Conservation (phyloP, 331 rosid species). For the Saraca asoca region DNA sequence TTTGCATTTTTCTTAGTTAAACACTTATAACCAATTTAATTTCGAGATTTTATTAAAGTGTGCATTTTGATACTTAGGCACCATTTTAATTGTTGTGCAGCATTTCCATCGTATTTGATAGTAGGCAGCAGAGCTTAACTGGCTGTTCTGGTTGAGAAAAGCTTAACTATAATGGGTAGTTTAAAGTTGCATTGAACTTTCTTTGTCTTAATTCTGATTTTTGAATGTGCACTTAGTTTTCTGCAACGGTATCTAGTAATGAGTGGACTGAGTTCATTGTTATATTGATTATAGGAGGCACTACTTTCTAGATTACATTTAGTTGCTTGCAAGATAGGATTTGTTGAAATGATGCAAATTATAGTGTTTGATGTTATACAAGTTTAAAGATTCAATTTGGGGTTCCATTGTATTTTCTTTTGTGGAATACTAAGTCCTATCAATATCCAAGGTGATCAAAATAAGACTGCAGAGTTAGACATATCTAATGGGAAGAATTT, state of each 20-base stretch:
- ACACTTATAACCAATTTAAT: too few species aligned
- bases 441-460: constrained; percentile 25
- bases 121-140: constrained; percentile 60
- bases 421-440: constrained; percentile 42
- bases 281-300: background rate
- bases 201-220: background rate
- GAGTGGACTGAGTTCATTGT: background rate
- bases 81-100: constrained; percentile 36
- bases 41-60: background rate
- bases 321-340: background rate
- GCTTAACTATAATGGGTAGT: constrained; percentile 34
- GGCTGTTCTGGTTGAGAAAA: constrained; percentile 52
- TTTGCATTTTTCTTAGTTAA: background rate
- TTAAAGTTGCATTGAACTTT: background rate
- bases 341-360: constrained; percentile 8
- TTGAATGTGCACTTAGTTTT: background rate
- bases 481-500: constrained; percentile 25
- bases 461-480: constrained; percentile 30
- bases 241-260: background rate
- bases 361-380: constrained; percentile 24
- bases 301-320: background rate
- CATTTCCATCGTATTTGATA: constrained; percentile 43
- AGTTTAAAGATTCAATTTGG: constrained; percentile 56
- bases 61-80: background rate
- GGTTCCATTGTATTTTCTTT: constrained; percentile 48